Percentiles rank a stretch among this genome's conserved stretches.
phyloP scores from a whole-genome alignment of 2,329 filamentous ascomycete species.

The Cordyceps sp. region DNA sequence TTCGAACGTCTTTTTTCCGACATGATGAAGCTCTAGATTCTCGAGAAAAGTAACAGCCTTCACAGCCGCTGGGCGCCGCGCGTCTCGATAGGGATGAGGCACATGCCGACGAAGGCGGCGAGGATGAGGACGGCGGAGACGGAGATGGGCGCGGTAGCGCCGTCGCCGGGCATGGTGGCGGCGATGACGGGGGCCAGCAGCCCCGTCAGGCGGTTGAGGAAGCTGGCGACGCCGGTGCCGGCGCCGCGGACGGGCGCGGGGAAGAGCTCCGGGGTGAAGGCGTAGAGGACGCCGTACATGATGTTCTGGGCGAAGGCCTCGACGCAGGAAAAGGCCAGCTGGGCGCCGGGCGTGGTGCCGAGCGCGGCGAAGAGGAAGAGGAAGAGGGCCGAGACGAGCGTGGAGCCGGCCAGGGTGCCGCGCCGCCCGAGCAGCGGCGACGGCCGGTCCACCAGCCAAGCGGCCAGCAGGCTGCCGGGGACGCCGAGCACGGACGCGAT shows the following conservation, averaged over 20 bases:
- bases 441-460: conserved; percentile 56
- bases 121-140: no score
- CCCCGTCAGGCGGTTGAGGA: conserved; percentile 50
- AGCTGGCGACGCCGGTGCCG: conserved; percentile 55
- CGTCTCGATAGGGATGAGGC: no score
- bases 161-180: no score
- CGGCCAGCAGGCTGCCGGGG: conserved; percentile 59
- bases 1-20: no score
- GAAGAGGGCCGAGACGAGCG: conserved; percentile 49
- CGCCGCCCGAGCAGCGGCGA: conserved; percentile 50
- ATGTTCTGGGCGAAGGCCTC: conserved; percentile 61
- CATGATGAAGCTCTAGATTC: no score
- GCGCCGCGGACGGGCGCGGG: conserved; percentile 56
- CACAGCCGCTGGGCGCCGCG: no score
- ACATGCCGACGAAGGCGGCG: no score
- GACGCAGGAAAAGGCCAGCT: conserved; percentile 50
- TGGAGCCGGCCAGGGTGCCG: conserved; percentile 49
- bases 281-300: conserved; percentile 63
- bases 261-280: conserved; percentile 64
- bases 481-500: conserved; percentile 65
- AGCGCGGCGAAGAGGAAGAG: conserved; percentile 50
- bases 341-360: conserved; percentile 33
- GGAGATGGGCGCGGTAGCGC: no score
- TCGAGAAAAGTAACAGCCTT: no score
- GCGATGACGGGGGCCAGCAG: conserved; percentile 57